phyloP scores from a whole-genome alignment of 306 rosid species.

The Cicer yamashitae region DNA sequence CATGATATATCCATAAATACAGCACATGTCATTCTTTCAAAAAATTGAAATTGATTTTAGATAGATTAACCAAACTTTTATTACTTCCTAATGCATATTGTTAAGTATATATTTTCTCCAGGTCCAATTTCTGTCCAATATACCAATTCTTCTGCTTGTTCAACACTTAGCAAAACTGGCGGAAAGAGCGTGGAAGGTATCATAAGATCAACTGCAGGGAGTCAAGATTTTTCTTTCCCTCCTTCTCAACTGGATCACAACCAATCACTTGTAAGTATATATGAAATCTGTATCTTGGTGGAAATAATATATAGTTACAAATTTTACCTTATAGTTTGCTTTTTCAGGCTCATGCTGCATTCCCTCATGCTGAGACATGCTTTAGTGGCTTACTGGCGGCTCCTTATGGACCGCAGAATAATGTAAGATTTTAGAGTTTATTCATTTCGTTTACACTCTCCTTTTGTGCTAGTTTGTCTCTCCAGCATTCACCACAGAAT shows the following conservation, averaged over 20 bases:
- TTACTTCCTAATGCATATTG: neutral
- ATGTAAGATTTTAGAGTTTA: conserved; percentile 42
- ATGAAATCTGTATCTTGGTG: neutral
- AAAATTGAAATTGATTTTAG: neutral
- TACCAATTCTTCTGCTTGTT: conserved; percentile 45
- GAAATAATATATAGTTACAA: conserved; percentile 17
- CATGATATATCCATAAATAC: neutral
- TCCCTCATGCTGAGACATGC: conserved; percentile 53
- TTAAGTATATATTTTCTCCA: neutral
- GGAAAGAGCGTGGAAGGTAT: conserved; percentile 46
- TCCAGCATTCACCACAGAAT: neutral
- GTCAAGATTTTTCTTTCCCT: conserved; percentile 50
- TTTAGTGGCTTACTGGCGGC: conserved; percentile 50
- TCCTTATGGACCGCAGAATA: conserved; percentile 53
- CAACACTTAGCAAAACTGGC: conserved; percentile 47
- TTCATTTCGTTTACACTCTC: neutral
- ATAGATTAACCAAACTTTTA: neutral
- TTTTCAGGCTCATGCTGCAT: conserved; percentile 62
- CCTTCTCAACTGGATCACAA: conserved; percentile 50
- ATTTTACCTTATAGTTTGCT: conserved; percentile 16
- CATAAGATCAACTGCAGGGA: conserved; percentile 43
- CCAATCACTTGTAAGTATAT: conserved; percentile 60
- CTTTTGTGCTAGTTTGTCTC: neutral
- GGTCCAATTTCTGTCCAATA: conserved; percentile 23
- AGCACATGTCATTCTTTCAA: too few relatives aligned